Evolutionary conservation across 345 rosid genomes (phyloP), one percentile per base, ranked within the genome.

Genomic region (Punica granatum): DNA sequence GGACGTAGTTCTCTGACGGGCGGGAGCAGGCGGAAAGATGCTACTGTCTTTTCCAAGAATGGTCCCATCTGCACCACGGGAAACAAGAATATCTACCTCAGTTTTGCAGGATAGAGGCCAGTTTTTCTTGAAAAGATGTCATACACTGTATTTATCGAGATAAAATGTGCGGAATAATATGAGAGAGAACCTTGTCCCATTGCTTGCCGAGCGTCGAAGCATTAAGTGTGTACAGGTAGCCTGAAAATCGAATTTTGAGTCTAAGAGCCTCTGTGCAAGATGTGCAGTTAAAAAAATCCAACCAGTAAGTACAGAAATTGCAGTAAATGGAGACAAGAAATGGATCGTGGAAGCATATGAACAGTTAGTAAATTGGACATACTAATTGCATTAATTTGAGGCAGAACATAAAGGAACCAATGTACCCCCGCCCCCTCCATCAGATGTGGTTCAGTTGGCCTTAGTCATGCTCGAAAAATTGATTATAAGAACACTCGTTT

Each of bases 131-230:
- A 18, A 0, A 26, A 39, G 34, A 31, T 48, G 49, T n/a, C 32
- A 23, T 4, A 7, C 31, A 18, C n/a, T n/a, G 11, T 49, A 1
- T 18, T n/a, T 34, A 0, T 39, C 8, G 49, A 28, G 33, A 48
- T n/a, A n/a, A 35, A 12, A 26, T 0, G 15, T 10, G 39, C 13
- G 7, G 15, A 30, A 13, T 56, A 26, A 2, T 56, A 14, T 26
- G 34, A 69, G 63, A 71, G 67, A 44, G 54, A 65, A 93, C 97
- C 96, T 81, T 75, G 70, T 79, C 77, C 98, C 97, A 93, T 70
- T 90, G 90, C 73, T 81, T 86, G 88, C 79, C 65, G 36, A 89
- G 96, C 15, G 98, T 90, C 60, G 98, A 93, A 76, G 97, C 98
- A 71, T 79, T 90, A 61, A 93, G 74, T 69, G 94, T 84, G 81